Percentiles rank a stretch among this genome's conserved stretches.
Evolutionary conservation across 352 stramenopile species (phyloP).

Genomic region (Pythium periplocum): DNA sequence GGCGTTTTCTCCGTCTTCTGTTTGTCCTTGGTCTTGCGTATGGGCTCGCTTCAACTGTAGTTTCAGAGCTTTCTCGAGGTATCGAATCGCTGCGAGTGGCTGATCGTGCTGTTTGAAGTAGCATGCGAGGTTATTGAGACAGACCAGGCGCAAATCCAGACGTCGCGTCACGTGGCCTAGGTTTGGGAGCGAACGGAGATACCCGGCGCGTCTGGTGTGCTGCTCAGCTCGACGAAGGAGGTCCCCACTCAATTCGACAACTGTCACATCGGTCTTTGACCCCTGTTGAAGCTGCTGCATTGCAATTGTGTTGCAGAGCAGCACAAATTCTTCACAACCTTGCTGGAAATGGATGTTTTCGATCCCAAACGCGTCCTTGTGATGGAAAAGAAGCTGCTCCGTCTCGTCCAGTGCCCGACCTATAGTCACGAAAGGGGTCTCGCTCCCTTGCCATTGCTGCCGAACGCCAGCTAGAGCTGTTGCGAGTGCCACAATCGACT

Average conservation of each 20-base stretch:
- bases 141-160: slow-evolving; percentile 35
- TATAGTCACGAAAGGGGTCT: slow-evolving; percentile 8
- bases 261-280: not conserved
- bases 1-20: slow-evolving; percentile 2
- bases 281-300: slow-evolving; percentile 35
- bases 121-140: slow-evolving; percentile 67
- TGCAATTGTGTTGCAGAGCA: slow-evolving; percentile 51
- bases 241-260: slow-evolving; percentile 16
- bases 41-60: slow-evolving; percentile 30
- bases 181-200: slow-evolving; percentile 25
- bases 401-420: slow-evolving; percentile 27
- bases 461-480: slow-evolving; percentile 29
- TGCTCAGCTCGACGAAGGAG: slow-evolving; percentile 43
- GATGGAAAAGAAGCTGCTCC: slow-evolving; percentile 35
- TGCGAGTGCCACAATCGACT: slow-evolving; percentile 41
- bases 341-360: slow-evolving; percentile 39
- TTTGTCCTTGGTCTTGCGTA: not conserved
- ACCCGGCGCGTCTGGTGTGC: slow-evolving; percentile 39
- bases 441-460: not conserved
- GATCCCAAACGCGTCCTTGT: slow-evolving; percentile 43
- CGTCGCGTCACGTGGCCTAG: slow-evolving; percentile 19
- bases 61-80: slow-evolving; percentile 40
- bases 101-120: slow-evolving; percentile 39
- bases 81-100: slow-evolving; percentile 33
- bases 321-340: slow-evolving; percentile 53